phyloP scores from a whole-genome alignment of 202 grass and related monocot species.

The Eragrostis tef region DNA sequence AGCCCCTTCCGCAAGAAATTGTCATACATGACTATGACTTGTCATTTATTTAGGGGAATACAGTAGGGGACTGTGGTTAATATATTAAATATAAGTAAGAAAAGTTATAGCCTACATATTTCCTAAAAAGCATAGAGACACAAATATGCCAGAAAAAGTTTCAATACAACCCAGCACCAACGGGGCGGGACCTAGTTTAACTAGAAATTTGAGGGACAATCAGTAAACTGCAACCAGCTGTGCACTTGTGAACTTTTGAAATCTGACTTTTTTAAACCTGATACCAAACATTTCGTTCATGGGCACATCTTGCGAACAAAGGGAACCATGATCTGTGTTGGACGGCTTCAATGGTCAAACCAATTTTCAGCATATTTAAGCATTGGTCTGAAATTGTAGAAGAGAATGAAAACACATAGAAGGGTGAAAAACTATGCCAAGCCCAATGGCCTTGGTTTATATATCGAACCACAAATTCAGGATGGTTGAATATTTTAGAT shows the following conservation, averaged over 20 bases:
- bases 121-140: neutral
- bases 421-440: slow-evolving; percentile 22
- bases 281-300: neutral
- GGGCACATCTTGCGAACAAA: neutral
- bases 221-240: neutral
- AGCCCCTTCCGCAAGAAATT: too few species aligned
- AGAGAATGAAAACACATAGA: slow-evolving; percentile 22
- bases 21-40: too few species aligned
- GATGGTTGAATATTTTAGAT: slow-evolving; percentile 4
- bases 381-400: neutral
- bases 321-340: neutral
- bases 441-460: neutral
- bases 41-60: too few species aligned
- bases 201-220: neutral
- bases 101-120: too few species aligned
- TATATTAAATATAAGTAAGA: too few species aligned
- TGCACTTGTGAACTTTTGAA: too few species aligned
- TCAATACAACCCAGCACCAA: neutral
- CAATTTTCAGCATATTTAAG: slow-evolving; percentile 29
- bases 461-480: neutral
- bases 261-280: neutral
- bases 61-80: too few species aligned
- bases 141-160: neutral
- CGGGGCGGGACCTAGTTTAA: neutral
- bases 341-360: neutral